Evolutionary conservation across 192 early-diverging fungal genomes (phyloP).

Genomic region (Linnemannia elongata): DNA sequence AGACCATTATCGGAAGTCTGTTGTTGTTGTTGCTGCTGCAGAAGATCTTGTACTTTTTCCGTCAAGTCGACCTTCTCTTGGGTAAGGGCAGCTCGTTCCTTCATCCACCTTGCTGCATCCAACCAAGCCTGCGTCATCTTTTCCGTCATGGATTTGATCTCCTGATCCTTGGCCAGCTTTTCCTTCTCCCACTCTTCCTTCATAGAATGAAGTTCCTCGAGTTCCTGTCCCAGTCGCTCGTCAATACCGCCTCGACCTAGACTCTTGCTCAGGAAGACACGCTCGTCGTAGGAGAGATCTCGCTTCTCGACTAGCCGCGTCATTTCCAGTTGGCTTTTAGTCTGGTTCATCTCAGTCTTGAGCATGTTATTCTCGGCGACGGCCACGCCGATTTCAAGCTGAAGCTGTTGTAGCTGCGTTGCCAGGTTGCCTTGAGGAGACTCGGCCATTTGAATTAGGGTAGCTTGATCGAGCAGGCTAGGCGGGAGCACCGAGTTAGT

Average conservation of each 20-base stretch:
- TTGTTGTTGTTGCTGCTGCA: constrained; percentile 12
- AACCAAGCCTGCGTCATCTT: constrained; percentile 57
- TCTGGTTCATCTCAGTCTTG: constrained; percentile 78
- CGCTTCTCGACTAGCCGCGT: constrained; percentile 60
- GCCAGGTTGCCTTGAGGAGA: constrained; percentile 30
- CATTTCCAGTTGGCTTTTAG: constrained; percentile 66
- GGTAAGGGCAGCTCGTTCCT: constrained; percentile 36
- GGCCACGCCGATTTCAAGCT: constrained; percentile 75
- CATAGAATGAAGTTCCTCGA: constrained; percentile 50
- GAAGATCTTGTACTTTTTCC: constrained; percentile 23
- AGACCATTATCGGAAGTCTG: neutral
- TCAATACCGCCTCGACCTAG: constrained; percentile 46
- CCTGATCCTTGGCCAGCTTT: constrained; percentile 50
- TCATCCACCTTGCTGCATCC: constrained; percentile 39
- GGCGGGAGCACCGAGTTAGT: neutral
- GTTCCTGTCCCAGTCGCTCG: constrained; percentile 43
- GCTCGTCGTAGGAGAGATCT: constrained; percentile 53
- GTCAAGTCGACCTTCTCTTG: constrained; percentile 32
- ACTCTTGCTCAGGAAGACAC: constrained; percentile 47
- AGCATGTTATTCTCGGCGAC: constrained; percentile 82
- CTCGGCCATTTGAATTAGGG: constrained; percentile 41
- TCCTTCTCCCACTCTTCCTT: constrained; percentile 51
- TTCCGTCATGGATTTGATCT: constrained; percentile 47
- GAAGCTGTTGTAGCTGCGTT: constrained; percentile 67
- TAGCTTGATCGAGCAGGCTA: constrained; percentile 30